phyloP scores from a whole-genome alignment of 75 land plant genomes.

The Pinus taeda region DNA sequence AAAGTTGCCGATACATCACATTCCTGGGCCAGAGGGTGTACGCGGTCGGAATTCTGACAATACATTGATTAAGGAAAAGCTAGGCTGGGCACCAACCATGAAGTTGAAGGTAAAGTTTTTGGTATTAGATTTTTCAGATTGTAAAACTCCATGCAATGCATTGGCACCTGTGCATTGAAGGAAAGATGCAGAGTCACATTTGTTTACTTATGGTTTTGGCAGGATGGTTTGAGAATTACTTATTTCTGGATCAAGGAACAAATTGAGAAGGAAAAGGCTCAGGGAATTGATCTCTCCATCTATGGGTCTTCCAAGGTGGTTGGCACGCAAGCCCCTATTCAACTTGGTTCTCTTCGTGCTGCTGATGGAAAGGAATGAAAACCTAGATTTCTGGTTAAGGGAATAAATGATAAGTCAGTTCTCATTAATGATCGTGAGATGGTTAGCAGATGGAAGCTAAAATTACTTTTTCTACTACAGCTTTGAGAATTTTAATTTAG shows the following conservation, averaged over 20 bases:
- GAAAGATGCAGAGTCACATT: constrained; percentile 7
- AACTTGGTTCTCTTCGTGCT: constrained; percentile 85
- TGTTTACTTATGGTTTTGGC: constrained; percentile 9
- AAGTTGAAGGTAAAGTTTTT: constrained; percentile 61
- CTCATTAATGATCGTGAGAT: too few relatives aligned
- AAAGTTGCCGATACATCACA: constrained; percentile 92
- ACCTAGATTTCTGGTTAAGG: too few relatives aligned
- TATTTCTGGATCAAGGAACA: constrained; percentile 95
- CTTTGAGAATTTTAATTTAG: too few relatives aligned
- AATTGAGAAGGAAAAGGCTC: constrained; percentile 71
- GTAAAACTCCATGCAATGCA: neutral
- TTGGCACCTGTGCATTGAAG: neutral
- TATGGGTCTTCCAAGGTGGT: constrained; percentile 89
- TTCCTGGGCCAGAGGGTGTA: constrained; percentile 95
- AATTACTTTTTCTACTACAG: too few relatives aligned
- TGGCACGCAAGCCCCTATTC: constrained; percentile 85
- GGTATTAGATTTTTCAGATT: neutral
- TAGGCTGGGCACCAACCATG: constrained; percentile 98
- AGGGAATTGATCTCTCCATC: constrained; percentile 49
- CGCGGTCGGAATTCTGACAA: constrained; percentile 95
- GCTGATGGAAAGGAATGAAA: constrained; percentile 69
- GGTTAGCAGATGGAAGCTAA: too few relatives aligned
- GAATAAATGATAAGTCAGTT: too few relatives aligned
- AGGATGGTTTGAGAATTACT: constrained; percentile 86
- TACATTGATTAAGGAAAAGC: constrained; percentile 87